Evolutionary conservation across 139 green algal species (phyloP), one percentile per base, ranked within the genome.

Genomic region (Tetraselmis striata): DNA sequence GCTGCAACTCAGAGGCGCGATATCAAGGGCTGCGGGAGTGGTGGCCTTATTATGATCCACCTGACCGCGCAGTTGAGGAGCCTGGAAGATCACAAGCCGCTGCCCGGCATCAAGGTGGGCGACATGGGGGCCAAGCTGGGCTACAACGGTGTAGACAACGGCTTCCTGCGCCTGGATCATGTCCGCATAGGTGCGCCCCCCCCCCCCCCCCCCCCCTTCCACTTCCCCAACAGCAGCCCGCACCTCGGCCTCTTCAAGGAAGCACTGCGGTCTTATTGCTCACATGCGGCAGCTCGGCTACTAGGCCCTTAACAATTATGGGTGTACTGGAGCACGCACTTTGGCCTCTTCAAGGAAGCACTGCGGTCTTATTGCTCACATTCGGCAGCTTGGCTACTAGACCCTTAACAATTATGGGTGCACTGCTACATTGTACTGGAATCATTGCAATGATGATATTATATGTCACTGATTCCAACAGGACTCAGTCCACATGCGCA

Each of bases 41-140:
- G n/a, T n/a, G n/a, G n/a, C n/a, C n/a, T n/a, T n/a, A n/a, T n/a
- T n/a, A n/a, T n/a, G n/a, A 24, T 81, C 5, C 31, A 24, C 2
- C 30, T 75, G n/a, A n/a, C n/a, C 18, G 81, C 85, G 29, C 94
- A 95, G 82, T 87, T 98, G 59, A 90, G 95, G 2, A 86, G 90
- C 82, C 81, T 98, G 83, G 87, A 93, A 23, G 89, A 85, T 0
- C 96, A 99, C 88, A 78, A 84, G 84, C 91, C 96, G 29, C 83
- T 99, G 81, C 93, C 93, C 1, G 96, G 96, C 31, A 86, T 98
- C 77, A 90, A 79, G 2, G 91, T 99, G 5, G 96, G 96, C 1
- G 96, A 99, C 90, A 99, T 99, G 32, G 96, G 96, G 1, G 90
- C 94, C 75, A 99, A 99, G 90, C 93, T 98, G 84, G 95, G 90